Percentiles rank a stretch among this genome's conserved stretches.
phyloP scores from a whole-genome alignment of 352 stramenopile species.

The Globisporangium carolinianum region DNA sequence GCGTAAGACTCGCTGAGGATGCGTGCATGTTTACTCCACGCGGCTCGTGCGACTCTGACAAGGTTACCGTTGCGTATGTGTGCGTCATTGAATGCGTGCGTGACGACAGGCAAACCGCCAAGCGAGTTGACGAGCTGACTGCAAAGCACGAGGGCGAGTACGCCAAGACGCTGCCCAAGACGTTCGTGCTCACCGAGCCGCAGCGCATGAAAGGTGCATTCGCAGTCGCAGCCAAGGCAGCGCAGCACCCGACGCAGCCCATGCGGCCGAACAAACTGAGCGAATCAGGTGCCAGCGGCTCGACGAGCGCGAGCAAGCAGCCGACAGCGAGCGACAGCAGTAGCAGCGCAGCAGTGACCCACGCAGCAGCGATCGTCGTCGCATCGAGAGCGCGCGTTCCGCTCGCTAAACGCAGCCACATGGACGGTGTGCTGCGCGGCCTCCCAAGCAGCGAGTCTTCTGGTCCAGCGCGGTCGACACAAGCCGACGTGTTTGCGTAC shows the following conservation, averaged over 20 bases:
- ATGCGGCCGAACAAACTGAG: slow-evolving; percentile 33
- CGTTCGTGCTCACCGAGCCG: slow-evolving; percentile 63
- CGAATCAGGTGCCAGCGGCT: slow-evolving; percentile 10
- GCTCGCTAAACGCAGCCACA: slow-evolving; percentile 66
- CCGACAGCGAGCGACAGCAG: neutral
- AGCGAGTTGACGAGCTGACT: slow-evolving; percentile 23
- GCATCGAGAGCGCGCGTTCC: slow-evolving; percentile 29
- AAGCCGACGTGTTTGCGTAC: slow-evolving; percentile 53
- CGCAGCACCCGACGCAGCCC: slow-evolving; percentile 45
- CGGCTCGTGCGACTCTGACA: neutral
- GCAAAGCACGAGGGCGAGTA: slow-evolving; percentile 37
- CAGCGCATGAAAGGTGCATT: slow-evolving; percentile 36
- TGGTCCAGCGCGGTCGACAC: slow-evolving; percentile 27
- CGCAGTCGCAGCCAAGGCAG: slow-evolving; percentile 33
- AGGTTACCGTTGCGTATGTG: neutral
- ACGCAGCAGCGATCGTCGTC: slow-evolving; percentile 7
- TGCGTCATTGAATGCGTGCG: too few relatives aligned
- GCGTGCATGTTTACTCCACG: too few relatives aligned
- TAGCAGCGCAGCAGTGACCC: slow-evolving; percentile 7
- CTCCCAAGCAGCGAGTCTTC: slow-evolving; percentile 26
- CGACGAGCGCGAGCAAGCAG: slow-evolving; percentile 20
- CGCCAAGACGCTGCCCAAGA: slow-evolving; percentile 45
- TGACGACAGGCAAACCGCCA: slow-evolving; percentile 38
- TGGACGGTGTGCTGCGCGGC: slow-evolving; percentile 65
- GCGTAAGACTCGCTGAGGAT: too few relatives aligned